Evolutionary conservation across 140 eudicot genomes (phyloP).

Genomic region (Bidens hawaiensis): DNA sequence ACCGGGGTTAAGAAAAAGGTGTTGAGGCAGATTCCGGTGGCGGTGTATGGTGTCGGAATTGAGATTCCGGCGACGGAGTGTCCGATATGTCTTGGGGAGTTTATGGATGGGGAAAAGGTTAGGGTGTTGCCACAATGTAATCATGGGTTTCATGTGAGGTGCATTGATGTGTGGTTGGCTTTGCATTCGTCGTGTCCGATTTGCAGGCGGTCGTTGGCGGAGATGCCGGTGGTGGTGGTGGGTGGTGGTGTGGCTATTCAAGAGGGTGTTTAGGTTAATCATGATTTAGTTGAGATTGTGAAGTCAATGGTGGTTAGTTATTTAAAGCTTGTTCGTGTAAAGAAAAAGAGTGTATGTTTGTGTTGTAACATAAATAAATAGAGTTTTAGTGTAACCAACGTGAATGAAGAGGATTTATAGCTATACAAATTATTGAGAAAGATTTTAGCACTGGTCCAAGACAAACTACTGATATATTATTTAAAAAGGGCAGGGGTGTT

Average conservation of each 20-base stretch:
- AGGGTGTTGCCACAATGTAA: slow-evolving; percentile 61
- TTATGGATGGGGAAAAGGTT: slow-evolving; percentile 66
- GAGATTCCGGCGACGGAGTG: slow-evolving; percentile 52
- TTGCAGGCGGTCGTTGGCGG: slow-evolving; percentile 57
- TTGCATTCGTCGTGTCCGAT: slow-evolving; percentile 81
- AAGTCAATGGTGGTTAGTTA: not conserved
- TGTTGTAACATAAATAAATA: not conserved
- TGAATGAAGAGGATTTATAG: no score
- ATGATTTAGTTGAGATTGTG: not conserved
- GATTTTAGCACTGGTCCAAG: no score
- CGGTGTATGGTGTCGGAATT: slow-evolving; percentile 36
- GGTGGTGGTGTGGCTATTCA: not conserved
- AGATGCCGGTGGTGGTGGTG: slow-evolving; percentile 26
- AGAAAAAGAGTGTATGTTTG: not conserved
- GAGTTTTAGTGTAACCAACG: no score
- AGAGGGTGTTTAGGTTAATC: slow-evolving; percentile 5
- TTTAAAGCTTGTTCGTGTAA: not conserved
- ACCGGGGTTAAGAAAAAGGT: slow-evolving; percentile 46
- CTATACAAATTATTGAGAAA: no score
- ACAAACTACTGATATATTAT: no score
- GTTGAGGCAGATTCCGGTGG: slow-evolving; percentile 50
- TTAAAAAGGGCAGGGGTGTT: no score
- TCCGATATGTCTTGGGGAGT: slow-evolving; percentile 70
- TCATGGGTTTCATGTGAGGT: slow-evolving; percentile 66
- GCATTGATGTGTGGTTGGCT: slow-evolving; percentile 67